Percentiles rank a stretch among this genome's conserved stretches.
Conservation (phyloP, 495 filamentous ascomycete species). For the Hapsidospora chrysogenum region DNA sequence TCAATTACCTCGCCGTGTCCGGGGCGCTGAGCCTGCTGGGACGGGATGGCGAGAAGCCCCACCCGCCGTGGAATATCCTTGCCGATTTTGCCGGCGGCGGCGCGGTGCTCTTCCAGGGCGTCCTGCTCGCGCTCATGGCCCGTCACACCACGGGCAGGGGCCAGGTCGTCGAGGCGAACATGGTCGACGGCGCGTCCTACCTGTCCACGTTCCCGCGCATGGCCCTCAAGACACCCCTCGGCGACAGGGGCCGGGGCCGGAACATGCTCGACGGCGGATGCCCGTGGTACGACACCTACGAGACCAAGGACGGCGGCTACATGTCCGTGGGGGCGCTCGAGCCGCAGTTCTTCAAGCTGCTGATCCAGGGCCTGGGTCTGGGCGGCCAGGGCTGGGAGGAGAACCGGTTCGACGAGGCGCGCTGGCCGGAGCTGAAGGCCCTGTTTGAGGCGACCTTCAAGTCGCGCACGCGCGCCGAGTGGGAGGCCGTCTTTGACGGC, state of each 20-base stretch:
- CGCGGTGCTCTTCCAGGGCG: conserved; percentile 54
- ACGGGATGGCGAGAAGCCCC: conserved; percentile 46
- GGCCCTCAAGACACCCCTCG: conserved; percentile 36
- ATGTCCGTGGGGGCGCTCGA: conserved; percentile 89
- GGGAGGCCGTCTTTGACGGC: conserved; percentile 74
- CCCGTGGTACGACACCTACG: conserved; percentile 79
- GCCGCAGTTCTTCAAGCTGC: conserved; percentile 57
- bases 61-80: conserved; percentile 66
- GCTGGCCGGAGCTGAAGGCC: conserved; percentile 47
- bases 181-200: conserved; percentile 80
- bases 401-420: conserved; percentile 33
- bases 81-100: conserved; percentile 89
- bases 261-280: conserved; percentile 73
- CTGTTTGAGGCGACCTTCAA: conserved; percentile 49
- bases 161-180: conserved; percentile 86
- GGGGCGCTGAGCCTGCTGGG: conserved; percentile 68
- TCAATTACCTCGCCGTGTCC: conserved; percentile 87
- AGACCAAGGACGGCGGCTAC: conserved; percentile 63
- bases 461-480: conserved; percentile 58
- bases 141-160: conserved; percentile 46
- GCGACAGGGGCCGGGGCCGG: conserved; percentile 45
- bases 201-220: conserved; percentile 62
- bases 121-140: conserved; percentile 43
- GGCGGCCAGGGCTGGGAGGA: conserved; percentile 31
- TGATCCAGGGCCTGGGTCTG: conserved; percentile 51